Base-by-base conservation (phyloP, 176 grass and related monocot genomes). In the Metroxylon sagu region DNA sequence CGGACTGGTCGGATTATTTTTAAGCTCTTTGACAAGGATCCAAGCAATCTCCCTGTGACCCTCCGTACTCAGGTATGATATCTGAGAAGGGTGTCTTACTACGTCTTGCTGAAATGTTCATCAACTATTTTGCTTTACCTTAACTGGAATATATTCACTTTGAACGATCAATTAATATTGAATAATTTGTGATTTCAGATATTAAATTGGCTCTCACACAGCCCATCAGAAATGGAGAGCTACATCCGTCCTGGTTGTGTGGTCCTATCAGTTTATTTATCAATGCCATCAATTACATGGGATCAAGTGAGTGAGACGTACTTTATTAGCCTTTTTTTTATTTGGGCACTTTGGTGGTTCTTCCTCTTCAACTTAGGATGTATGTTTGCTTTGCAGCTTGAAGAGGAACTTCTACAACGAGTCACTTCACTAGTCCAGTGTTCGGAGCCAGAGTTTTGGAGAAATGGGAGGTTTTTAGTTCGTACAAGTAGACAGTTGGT, bases 401-500 rank as follows among this genome's bases (percentile, higher is more conserved):
- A 98, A 74, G 88, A 81, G 62, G 77, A 86, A 76, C 77, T 98
- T 50, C 76, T 85, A 18, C 70, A 83, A 54, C 80, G 66, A 59
- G 88, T 98, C 52, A 86, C 70, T 65, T 62, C 79, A 5, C 76
- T 98, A 29, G 76, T 98, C 68, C 76, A 81, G 52, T 29, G 59
- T 60, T 84, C 94, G 57, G 74, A 76, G 74, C 70, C 78, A 59
- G 87, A 98, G 50, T 98, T 92, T 72, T 98, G 94, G 94, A 85
- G 72, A 66, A 76, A 85, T 61, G 88, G 79, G 74, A 90, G 94
- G 29, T 98, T 98, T 73, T 77, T 98, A 71, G 74, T 98, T 81
- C 79, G 88, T 62, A 98, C 82, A 28, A 81, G 89, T 68, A 78
- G 68, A 18, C 85, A 93, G 18, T 63, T 98, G 67, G 84, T 98